Conservation (phyloP, 805 yeast species). For the Yamadazyma olivae region DNA sequence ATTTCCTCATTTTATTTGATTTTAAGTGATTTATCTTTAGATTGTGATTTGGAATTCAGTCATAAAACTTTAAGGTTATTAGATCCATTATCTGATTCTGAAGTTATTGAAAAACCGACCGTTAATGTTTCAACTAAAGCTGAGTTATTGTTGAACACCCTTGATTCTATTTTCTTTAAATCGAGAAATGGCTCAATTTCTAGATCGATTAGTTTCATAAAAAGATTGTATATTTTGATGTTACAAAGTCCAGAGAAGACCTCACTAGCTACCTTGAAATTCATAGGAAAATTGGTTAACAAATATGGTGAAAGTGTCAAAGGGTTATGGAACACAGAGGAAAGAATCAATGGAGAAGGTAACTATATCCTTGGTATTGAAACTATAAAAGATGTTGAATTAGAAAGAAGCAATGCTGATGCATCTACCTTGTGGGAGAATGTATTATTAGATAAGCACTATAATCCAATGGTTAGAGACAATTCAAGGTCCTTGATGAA, state of each 20-base stretch:
- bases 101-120: slow-evolving; percentile 52
- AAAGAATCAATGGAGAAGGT: slow-evolving; percentile 78
- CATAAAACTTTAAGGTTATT: slow-evolving; percentile 76
- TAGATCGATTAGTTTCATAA: slow-evolving; percentile 79
- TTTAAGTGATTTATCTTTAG: slow-evolving; percentile 65
- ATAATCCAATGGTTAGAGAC: slow-evolving; percentile 74
- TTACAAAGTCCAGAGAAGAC: slow-evolving; percentile 88
- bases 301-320: slow-evolving; percentile 66
- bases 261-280: slow-evolving; percentile 69
- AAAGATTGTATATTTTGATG: slow-evolving; percentile 64
- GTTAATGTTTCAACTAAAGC: slow-evolving; percentile 88
- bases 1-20: slow-evolving; percentile 71
- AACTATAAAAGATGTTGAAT: slow-evolving; percentile 44
- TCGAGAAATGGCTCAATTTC: slow-evolving; percentile 63
- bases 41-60: slow-evolving; percentile 82
- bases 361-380: slow-evolving; percentile 56
- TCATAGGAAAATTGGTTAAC: slow-evolving; percentile 70
- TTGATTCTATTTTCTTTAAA: slow-evolving; percentile 80
- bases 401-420: slow-evolving; percentile 77
- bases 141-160: slow-evolving; percentile 71
- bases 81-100: slow-evolving; percentile 58
- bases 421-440: slow-evolving; percentile 93
- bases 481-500: slow-evolving; percentile 49
- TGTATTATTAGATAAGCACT: slow-evolving; percentile 74
- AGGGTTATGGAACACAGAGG: slow-evolving; percentile 84